Base-by-base conservation (phyloP, 495 filamentous ascomycete genomes). In the Aspergillus avenaceus region DNA sequence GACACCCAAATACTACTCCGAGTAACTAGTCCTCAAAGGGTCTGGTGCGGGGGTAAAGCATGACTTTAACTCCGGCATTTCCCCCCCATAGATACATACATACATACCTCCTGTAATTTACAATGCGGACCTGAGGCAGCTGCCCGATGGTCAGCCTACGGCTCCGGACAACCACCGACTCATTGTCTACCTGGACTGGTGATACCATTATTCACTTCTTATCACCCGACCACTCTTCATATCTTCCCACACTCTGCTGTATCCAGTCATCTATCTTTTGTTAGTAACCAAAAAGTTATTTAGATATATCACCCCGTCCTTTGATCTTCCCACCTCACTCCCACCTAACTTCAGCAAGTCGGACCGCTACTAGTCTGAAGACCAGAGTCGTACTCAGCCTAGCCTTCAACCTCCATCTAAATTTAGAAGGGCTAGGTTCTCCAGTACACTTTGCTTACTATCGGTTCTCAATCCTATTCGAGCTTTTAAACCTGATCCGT, bases 221-320 rank as follows among this genome's bases (percentile, higher is more conserved):
- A 53, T 53, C 51, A 53, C 45, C 51, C 51, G 51, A 53, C 51
- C 51, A 42, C 32, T 27, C 29, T 32, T 28, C 19, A 9, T 25
- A 16, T 5, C 24, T 21, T 22, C 27, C 26, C 9, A 38, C 34
- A 16, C 34, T 40, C 26, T 32, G 21, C 31, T n/a, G 25, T 41
- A 38, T 28, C 34, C 40, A 14, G 26, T 38, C 34, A 48, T 23
- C 34, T 16, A 13, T 40, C 23, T 7, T n/a, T 22, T 4, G 25
- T 27, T 23, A 45, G n/a, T 36, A 36, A 36, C n/a, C n/a, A n/a
- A n/a, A n/a, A n/a, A n/a, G n/a, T n/a, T n/a, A 36, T 2, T 31
- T 16, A 36, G 12, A 36, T n/a, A n/a, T n/a, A n/a, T n/a, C n/a
- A n/a, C n/a, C n/a, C n/a, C n/a, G n/a, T n/a, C n/a, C n/a, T n/a